Base-by-base conservation (phyloP, 352 stramenopile genomes). In the Pythium insidiosum region DNA sequence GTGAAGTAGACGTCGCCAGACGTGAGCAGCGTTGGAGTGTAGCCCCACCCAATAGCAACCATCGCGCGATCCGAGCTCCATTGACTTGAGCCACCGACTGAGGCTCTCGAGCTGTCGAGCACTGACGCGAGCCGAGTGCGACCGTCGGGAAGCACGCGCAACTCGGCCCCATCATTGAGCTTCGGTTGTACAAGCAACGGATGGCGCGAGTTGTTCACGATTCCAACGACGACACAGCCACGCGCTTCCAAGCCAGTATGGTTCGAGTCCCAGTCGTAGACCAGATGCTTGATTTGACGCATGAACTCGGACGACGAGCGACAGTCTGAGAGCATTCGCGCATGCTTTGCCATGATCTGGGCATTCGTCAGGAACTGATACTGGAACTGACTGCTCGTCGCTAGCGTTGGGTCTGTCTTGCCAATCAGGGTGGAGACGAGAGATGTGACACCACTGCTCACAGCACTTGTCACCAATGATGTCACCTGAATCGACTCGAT, bases 401-500 rank as follows among this genome's bases (percentile, higher is more conserved):
- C 52, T 15, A 82, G 50, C n/a, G 61, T 58, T 9, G 76, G 63
- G 16, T 91, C 81, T 20, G 71, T 75, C 56, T 91, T 93, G 11
- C 81, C 81, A 37, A 84, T 61, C n/a, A 93, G 54, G 20, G 81
- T 88, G 6, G 68, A 88, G 20, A 93, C 69, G 22, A 93, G 46
- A 2, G 78, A 86, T 13, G 73, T 82, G 11, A 93, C 76, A 9
- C 78, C 78, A 12, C 71, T 77, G 5, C 77, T 68, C 23, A 93
- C 81, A 48, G 86, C 80, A 33, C 74, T 87, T 36, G 81, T 88
- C 30, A 93, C 81, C 1, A 93, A 64, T 34, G 81, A 88, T 26
- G 75, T 90, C 19, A 93, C 81, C 38, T 93, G 68, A 20, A 93
- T 86, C 25, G 81, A 91, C 2, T 93, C 81, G 37, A 93, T 79